A percentile compares a stretch with the other conserved stretches of the same genome.
phyloP scores from a whole-genome alignment of 768 basidiomycete species.

The Amanita rimosa region DNA sequence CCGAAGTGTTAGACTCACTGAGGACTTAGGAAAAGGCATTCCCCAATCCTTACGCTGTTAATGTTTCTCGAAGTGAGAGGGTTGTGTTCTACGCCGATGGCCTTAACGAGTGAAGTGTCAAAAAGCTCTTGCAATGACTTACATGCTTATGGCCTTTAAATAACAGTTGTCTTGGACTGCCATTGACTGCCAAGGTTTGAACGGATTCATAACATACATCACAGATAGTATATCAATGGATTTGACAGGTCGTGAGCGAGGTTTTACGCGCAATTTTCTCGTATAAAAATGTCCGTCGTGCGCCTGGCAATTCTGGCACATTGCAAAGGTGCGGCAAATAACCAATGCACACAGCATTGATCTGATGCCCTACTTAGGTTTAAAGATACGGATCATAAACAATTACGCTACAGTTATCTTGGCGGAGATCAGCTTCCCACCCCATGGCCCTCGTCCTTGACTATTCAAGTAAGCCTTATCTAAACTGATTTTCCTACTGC shows the following conservation, averaged over 20 bases:
- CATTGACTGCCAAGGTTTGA: conserved; percentile 42
- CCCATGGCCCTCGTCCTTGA: conserved; percentile 62
- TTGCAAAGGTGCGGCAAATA: conserved; percentile 35
- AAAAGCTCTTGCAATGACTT: not conserved
- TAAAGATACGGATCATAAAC: conserved; percentile 32
- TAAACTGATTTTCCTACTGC: not conserved
- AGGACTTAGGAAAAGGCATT: conserved; percentile 36
- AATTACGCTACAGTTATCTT: conserved; percentile 46
- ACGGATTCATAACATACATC: not conserved
- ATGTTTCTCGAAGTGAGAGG: conserved; percentile 33
- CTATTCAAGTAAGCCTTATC: conserved; percentile 11
- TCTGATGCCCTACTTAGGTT: conserved; percentile 25
- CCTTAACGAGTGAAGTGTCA: conserved; percentile 25
- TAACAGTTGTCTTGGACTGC: conserved; percentile 28
- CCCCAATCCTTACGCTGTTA: conserved; percentile 31
- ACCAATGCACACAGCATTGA: not conserved
- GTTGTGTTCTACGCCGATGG: conserved; percentile 38
- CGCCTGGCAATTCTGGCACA: conserved; percentile 54
- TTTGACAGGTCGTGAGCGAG: conserved; percentile 38
- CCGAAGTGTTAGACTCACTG: not conserved
- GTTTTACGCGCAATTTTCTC: conserved; percentile 56
- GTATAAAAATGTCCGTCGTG: conserved; percentile 47
- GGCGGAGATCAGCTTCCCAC: conserved; percentile 32
- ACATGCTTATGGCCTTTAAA: not conserved
- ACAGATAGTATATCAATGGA: not conserved